Conservation (phyloP, 371 early-diverging fungal genomes). For the Parasitella parasitica region DNA sequence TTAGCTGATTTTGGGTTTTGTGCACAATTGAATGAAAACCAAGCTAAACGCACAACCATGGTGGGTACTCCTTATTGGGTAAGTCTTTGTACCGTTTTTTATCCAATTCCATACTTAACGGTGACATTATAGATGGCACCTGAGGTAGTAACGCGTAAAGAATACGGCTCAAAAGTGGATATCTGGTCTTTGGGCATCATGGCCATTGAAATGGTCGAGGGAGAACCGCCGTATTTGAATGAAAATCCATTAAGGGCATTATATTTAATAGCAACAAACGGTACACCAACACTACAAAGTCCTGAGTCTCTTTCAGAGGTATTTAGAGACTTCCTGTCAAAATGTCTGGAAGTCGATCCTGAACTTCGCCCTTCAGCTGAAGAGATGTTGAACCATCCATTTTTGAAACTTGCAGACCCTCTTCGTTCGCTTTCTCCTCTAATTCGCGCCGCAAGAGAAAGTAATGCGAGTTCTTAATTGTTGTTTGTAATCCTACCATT, state of each 20-base stretch:
- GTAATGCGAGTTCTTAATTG: constrained; percentile 1
- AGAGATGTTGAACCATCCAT: constrained; percentile 24
- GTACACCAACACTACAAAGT: constrained; percentile 75
- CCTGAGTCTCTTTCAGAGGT: constrained; percentile 63
- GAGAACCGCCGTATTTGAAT: constrained; percentile 83
- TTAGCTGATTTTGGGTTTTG: constrained; percentile 83
- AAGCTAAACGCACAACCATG: constrained; percentile 72
- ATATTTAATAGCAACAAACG: constrained; percentile 82
- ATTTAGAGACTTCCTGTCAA: constrained; percentile 68
- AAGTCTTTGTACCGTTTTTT: not conserved
- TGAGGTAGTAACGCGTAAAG: constrained; percentile 79
- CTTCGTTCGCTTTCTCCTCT: constrained; percentile 23
- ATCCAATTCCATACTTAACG: not conserved
- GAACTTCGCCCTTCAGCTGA: constrained; percentile 28
- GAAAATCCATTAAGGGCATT: constrained; percentile 78
- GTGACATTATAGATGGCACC: constrained; percentile 65
- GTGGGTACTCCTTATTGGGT: constrained; percentile 80
- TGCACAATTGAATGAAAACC: constrained; percentile 68
- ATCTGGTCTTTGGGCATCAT: constrained; percentile 93
- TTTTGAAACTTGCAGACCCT: constrained; percentile 21
- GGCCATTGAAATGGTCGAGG: constrained; percentile 73
- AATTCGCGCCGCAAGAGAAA: constrained; percentile 48
- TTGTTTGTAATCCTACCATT: not conserved
- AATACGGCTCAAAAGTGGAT: constrained; percentile 84
- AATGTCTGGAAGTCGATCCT: constrained; percentile 68